Evolutionary conservation across 1,139 yeast species (phyloP).

Genomic region (Cylindricascospora bacillispora): DNA sequence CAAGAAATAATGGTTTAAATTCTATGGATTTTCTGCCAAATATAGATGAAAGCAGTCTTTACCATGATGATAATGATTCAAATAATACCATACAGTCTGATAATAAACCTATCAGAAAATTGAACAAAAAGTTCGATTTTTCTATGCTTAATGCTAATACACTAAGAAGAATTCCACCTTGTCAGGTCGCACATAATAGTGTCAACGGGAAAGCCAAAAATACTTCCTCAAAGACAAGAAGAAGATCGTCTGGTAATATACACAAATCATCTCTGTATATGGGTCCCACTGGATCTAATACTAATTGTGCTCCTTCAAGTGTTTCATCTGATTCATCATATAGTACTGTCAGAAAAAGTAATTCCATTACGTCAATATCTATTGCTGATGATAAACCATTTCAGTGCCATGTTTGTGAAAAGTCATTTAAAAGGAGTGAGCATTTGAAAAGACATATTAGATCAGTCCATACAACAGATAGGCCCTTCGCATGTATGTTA

Average conservation of each 20-base stretch:
- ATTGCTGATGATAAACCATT: constrained; percentile 25
- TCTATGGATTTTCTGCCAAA: background rate
- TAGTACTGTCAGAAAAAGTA: background rate
- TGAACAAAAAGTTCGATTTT: background rate
- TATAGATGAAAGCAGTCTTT: constrained; percentile 1
- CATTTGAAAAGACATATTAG: constrained; percentile 68
- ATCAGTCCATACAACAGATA: constrained; percentile 48
- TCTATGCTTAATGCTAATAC: background rate
- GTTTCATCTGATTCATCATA: too few species aligned
- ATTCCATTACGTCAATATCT: background rate
- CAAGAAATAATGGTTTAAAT: too few species aligned
- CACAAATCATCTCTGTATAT: too few species aligned
- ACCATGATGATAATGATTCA: too few species aligned
- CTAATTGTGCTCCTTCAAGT: too few species aligned
- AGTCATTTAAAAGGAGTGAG: constrained; percentile 56
- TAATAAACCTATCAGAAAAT: background rate
- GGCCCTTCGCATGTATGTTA: constrained; percentile 57
- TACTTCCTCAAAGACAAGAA: background rate
- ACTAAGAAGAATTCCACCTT: background rate
- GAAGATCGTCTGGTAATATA: background rate
- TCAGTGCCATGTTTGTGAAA: constrained; percentile 27
- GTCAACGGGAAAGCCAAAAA: background rate
- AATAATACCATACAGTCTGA: background rate
- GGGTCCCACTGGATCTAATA: too few species aligned
- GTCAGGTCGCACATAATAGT: background rate